These are phyloP conservation scores for Rhytidhysteron rufulum DNA, from an alignment of 2,329 filamentous ascomycete species.

Conservation along the genomic window DNA sequence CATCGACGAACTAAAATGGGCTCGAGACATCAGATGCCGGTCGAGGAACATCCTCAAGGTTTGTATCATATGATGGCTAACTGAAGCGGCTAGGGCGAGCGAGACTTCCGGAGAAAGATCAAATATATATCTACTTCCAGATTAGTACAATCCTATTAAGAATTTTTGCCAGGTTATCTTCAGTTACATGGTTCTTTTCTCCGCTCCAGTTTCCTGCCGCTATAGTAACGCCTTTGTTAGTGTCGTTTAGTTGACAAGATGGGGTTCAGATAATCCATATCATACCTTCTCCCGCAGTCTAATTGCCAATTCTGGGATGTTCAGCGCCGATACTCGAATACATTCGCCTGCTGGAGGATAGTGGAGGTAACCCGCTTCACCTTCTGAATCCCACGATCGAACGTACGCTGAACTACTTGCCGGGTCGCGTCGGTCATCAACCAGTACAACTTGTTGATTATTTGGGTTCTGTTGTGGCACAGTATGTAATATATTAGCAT, in stretches of 20 bases:
- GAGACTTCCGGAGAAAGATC: not conserved
- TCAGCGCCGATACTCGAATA: not conserved
- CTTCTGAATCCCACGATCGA: slow-evolving; percentile 1
- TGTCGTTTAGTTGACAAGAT: not conserved
- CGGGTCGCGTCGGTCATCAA: not conserved
- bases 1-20: not conserved
- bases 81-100: not conserved
- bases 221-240: not conserved
- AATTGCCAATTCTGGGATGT: not conserved
- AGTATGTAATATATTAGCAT: not conserved
- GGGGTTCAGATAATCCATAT: not conserved
- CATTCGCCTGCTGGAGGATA: not conserved
- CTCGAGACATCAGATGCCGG: not conserved
- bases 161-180: not conserved
- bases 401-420: not conserved
- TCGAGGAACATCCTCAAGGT: not conserved
- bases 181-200: slow-evolving; percentile 2
- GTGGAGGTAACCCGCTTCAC: not conserved
- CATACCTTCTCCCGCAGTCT: slow-evolving; percentile 2
- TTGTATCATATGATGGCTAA: not conserved
- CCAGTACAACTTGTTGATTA: not conserved
- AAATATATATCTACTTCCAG: not conserved
- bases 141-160: not conserved
- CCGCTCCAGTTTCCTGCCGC: slow-evolving; percentile 2
- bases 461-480: not conserved